Conservation (phyloP, 2,329 filamentous ascomycete species). For the Hypoxylon sp. region DNA sequence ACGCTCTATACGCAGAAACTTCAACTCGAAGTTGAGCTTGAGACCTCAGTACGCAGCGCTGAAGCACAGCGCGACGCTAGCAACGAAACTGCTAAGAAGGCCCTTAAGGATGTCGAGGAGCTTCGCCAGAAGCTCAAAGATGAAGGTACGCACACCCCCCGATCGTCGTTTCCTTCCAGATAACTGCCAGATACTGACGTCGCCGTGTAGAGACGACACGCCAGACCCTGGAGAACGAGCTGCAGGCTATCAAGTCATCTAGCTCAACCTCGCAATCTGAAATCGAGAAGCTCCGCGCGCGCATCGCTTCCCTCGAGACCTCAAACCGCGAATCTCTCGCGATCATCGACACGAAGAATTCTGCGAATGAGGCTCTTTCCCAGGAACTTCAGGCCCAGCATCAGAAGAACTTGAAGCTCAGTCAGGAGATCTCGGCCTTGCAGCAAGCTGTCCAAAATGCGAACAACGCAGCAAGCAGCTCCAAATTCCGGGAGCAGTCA, state of each 20-base stretch:
- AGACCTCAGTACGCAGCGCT: constrained; percentile 86
- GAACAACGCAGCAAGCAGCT: constrained; percentile 82
- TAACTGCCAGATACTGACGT: constrained; percentile 36
- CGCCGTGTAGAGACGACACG: constrained; percentile 77
- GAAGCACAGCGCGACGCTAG: constrained; percentile 87
- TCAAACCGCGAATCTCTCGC: constrained; percentile 93
- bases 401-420: constrained; percentile 86
- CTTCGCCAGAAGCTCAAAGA: constrained; percentile 84
- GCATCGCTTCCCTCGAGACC: constrained; percentile 88
- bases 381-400: constrained; percentile 91
- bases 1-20: constrained; percentile 89
- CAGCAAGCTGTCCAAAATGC: constrained; percentile 89
- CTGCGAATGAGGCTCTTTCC: constrained; percentile 86
- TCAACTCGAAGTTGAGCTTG: constrained; percentile 90
- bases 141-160: constrained; percentile 73
- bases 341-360: constrained; percentile 90
- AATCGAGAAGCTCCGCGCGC: constrained; percentile 81
- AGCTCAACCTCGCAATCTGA: constrained; percentile 81
- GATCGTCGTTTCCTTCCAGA: neutral
- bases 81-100: constrained; percentile 85
- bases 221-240: constrained; percentile 83
- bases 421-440: constrained; percentile 83
- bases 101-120: constrained; percentile 85
- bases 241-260: constrained; percentile 82
- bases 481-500: constrained; percentile 91